phyloP scores from a whole-genome alignment of 371 early-diverging fungal species.

The Gilbertella persicaria region DNA sequence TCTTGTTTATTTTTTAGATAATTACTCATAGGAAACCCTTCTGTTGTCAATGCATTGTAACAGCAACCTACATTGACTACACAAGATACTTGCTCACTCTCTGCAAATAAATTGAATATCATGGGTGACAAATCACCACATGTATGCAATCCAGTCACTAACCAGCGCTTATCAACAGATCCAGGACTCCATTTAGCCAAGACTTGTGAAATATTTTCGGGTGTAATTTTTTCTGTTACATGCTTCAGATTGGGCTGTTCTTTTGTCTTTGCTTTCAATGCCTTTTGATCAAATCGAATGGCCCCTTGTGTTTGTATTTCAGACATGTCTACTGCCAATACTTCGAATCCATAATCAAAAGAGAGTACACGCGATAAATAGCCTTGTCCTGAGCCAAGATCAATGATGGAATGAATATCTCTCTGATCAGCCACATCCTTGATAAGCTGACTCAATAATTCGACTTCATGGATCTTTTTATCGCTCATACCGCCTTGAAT shows the following conservation, averaged over 20 bases:
- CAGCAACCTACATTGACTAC: slow-evolving; percentile 88
- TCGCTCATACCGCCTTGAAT: slow-evolving; percentile 69
- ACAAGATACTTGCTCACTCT: slow-evolving; percentile 59
- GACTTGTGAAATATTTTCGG: slow-evolving; percentile 47
- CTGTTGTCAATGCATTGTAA: slow-evolving; percentile 73
- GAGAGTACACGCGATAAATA: slow-evolving; percentile 78
- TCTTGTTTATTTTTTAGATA: slow-evolving; percentile 30
- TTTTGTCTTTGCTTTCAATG: slow-evolving; percentile 31
- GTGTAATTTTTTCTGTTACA: slow-evolving; percentile 56
- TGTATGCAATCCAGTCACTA: slow-evolving; percentile 84
- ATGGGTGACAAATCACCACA: slow-evolving; percentile 84
- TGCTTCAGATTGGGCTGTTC: slow-evolving; percentile 40
- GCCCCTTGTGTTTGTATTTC: slow-evolving; percentile 83
- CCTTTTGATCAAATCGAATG: slow-evolving; percentile 59
- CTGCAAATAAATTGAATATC: slow-evolving; percentile 71
- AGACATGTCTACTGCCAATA: slow-evolving; percentile 81
- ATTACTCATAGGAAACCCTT: slow-evolving; percentile 69
- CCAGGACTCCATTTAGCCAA: slow-evolving; percentile 28
- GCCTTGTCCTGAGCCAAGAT: slow-evolving; percentile 77
- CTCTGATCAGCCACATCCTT: slow-evolving; percentile 43
- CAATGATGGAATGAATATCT: slow-evolving; percentile 55
- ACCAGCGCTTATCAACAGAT: slow-evolving; percentile 45
- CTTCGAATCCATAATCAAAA: slow-evolving; percentile 65
- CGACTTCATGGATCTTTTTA: slow-evolving; percentile 78
- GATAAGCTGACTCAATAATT: slow-evolving; percentile 59